Evolutionary conservation across 352 stramenopile species (phyloP).

Genomic region (Peronospora tabacina): DNA sequence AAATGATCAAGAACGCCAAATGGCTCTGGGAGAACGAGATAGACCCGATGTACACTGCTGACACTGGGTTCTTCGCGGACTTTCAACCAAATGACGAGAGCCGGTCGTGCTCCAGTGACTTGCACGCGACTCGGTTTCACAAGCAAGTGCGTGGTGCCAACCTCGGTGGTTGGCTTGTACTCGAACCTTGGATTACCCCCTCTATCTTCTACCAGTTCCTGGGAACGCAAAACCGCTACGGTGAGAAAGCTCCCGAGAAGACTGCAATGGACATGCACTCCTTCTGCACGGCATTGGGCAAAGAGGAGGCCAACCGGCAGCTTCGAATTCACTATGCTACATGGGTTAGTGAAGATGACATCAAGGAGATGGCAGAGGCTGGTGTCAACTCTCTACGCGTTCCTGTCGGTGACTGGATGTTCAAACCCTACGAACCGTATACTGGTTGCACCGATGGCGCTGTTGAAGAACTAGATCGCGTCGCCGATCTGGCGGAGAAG

Average conservation of each 20-base stretch:
- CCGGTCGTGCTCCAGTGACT: constrained; percentile 51
- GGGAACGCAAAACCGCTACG: constrained; percentile 40
- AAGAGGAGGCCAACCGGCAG: constrained; percentile 87
- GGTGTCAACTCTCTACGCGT: constrained; percentile 12
- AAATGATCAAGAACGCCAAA: constrained; percentile 36
- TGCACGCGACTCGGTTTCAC: constrained; percentile 59
- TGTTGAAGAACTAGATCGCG: constrained; percentile 82
- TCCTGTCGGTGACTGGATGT: constrained; percentile 91
- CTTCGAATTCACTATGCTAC: constrained; percentile 88
- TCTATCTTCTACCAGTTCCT: constrained; percentile 23
- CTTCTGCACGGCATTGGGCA: constrained; percentile 81
- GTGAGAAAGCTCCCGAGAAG: constrained; percentile 61
- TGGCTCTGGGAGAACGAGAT: constrained; percentile 67
- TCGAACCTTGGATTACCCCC: constrained; percentile 18
- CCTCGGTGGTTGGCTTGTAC: constrained; percentile 59
- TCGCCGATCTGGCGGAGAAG: constrained; percentile 75
- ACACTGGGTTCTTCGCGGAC: constrained; percentile 34
- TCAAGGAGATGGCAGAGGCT: constrained; percentile 53
- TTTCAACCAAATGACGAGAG: constrained; percentile 48
- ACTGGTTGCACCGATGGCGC: constrained; percentile 87
- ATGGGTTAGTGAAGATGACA: constrained; percentile 90
- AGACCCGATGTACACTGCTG: constrained; percentile 4
- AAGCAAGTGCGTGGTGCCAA: constrained; percentile 34
- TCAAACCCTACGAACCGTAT: constrained; percentile 89
- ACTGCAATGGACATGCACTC: constrained; percentile 88